These are phyloP conservation scores for Arachnomyces sp. DNA, from an alignment of 2,329 filamentous ascomycete genomes.

Conservation along the genomic window DNA sequence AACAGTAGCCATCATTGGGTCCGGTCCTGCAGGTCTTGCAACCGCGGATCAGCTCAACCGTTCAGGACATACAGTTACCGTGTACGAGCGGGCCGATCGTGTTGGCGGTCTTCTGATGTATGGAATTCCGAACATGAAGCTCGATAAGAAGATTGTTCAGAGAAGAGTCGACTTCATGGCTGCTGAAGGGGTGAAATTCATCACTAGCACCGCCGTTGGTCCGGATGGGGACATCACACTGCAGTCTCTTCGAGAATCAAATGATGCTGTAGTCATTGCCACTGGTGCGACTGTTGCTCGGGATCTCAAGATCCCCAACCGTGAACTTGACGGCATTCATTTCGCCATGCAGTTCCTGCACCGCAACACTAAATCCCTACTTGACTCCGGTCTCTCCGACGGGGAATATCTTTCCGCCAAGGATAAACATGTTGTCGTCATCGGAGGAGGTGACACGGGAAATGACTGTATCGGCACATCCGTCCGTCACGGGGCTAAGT, in stretches of 20 bases:
- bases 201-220: conserved; percentile 69
- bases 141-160: conserved; percentile 95
- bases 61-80: conserved; percentile 77
- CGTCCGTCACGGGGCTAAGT: conserved; percentile 89
- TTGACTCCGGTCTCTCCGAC: conserved; percentile 81
- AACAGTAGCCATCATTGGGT: conserved; percentile 81
- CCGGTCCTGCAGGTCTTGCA: conserved; percentile 83
- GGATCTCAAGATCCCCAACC: conserved; percentile 83
- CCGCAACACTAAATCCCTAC: conserved; percentile 94
- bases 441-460: conserved; percentile 94
- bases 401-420: conserved; percentile 87
- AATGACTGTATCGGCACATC: conserved; percentile 98
- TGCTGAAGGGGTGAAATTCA: conserved; percentile 75
- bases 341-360: conserved; percentile 97
- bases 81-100: conserved; percentile 89
- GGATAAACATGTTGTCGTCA: conserved; percentile 91
- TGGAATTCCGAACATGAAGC: conserved; percentile 98
- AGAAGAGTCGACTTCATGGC: conserved; percentile 93
- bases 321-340: conserved; percentile 83
- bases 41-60: conserved; percentile 91
- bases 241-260: conserved; percentile 61
- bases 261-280: conserved; percentile 81
- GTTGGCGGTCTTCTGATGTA: conserved; percentile 93
- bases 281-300: conserved; percentile 90
- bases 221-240: conserved; percentile 63